Base-by-base conservation (phyloP, 2,329 filamentous ascomycete species). In the Pyricularia grisea region DNA sequence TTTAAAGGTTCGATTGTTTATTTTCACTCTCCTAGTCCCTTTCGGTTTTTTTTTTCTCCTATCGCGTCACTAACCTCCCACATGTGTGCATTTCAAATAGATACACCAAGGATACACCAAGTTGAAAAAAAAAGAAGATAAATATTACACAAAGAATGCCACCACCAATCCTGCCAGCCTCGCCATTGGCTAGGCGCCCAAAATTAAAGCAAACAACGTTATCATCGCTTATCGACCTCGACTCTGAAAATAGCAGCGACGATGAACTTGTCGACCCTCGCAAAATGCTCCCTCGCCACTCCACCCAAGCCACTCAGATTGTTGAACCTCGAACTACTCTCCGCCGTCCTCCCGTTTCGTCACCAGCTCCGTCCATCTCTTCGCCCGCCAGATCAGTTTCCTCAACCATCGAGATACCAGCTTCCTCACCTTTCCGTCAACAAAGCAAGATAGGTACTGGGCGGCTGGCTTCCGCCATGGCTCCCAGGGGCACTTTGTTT, bases 341-440 rank as follows among this genome's bases (percentile, higher is more conserved):
- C 23, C 73, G 73, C 72, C 65, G 66, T 74, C 61, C 77, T 69
- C 50, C 78, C 55, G 77, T 64, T 79, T 79, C 28, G 17, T 50
- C 42, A 1, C 42, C 42, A 50, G 42, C 42, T 50, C 42, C 42
- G 6, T 50, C 42, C 6, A n/a, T 50, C 4, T 50, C 42, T n/a
- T 82, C 83, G 9, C 84, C 85, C 0, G 81, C 81, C 10, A 73
- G 78, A 30, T 80, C 81, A 42, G 74, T 31, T 12, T 68, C 67
- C 14, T 36, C 55, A 25, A 25, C 81, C 23, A 76, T 97, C 69
- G 94, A 97, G 77, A 94, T 97, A 3, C 89, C 90, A 33, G 92
- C 92, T n/a, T 97, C 94, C 3, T 97, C 94, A 0, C 94, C 93
- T 1, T 84, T 89, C 69, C 85, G 86, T 70, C 75, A 68, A 69